Percentiles rank a stretch among this genome's conserved stretches.
Conservation (phyloP, 2,329 filamentous ascomycete species). For the Stemphylium beticola region DNA sequence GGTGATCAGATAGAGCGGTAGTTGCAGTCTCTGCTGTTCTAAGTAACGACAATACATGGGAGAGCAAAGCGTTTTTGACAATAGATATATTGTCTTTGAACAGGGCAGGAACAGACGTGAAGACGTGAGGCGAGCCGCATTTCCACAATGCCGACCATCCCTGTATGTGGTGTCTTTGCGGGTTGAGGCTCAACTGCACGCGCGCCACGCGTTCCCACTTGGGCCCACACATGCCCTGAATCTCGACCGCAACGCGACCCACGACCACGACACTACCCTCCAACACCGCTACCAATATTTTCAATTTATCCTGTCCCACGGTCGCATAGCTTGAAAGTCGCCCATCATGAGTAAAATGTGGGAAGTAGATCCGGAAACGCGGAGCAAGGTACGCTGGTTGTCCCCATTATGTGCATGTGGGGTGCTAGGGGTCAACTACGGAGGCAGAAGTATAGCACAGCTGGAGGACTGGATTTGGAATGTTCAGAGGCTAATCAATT, state of each 20-base stretch:
- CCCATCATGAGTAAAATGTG: conserved; percentile 76
- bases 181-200: conserved; percentile 23
- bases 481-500: conserved; percentile 20
- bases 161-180: neutral
- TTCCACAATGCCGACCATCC: neutral
- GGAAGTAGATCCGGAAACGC: conserved; percentile 98
- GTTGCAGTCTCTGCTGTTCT: neutral
- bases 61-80: too few species aligned
- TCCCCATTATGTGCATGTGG: conserved; percentile 12
- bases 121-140: neutral
- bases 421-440: conserved; percentile 13
- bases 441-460: neutral
- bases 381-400: conserved; percentile 74
- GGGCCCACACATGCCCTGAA: conserved; percentile 17
- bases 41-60: too few species aligned
- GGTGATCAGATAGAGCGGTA: neutral
- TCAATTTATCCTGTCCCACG: neutral
- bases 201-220: conserved; percentile 26
- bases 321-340: conserved; percentile 2
- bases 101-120: neutral
- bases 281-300: neutral
- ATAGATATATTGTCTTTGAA: too few species aligned
- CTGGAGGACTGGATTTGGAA: neutral
- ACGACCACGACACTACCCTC: conserved; percentile 4
- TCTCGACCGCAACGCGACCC: conserved; percentile 19